Conservation (phyloP, 2,329 filamentous ascomycete genomes). For the Fonsecaea multimorphosa region DNA sequence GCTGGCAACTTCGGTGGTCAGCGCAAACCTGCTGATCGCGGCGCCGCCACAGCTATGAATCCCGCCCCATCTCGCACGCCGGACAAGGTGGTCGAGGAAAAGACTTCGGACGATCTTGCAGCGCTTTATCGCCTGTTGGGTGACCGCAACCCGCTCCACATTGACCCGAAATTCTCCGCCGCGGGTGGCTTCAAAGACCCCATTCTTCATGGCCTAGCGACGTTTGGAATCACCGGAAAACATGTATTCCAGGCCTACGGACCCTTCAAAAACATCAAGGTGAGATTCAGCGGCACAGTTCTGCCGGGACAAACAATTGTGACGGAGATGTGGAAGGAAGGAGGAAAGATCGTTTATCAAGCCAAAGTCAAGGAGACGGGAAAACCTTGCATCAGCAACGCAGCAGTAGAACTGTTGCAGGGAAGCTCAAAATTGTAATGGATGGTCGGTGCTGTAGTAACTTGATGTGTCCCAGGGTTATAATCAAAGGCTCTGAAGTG, state of each 20-base stretch:
- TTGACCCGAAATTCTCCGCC: constrained; percentile 92
- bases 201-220: constrained; percentile 94
- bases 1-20: constrained; percentile 88
- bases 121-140: constrained; percentile 91
- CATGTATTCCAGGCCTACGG: constrained; percentile 86
- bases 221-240: constrained; percentile 89
- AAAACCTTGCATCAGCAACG: constrained; percentile 82
- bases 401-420: constrained; percentile 71
- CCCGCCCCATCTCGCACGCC: constrained; percentile 77
- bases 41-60: constrained; percentile 79
- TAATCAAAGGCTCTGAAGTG: background rate
- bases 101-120: constrained; percentile 88
- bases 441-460: background rate
- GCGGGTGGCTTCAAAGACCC: constrained; percentile 92
- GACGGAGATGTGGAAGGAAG: constrained; percentile 95
- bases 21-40: constrained; percentile 78
- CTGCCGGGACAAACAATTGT: constrained; percentile 75
- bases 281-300: constrained; percentile 84
- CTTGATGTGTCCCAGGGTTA: background rate
- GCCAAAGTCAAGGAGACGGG: constrained; percentile 89
- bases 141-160: constrained; percentile 94
- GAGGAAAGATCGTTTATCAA: constrained; percentile 80
- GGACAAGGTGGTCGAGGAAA: constrained; percentile 82
- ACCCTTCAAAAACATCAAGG: constrained; percentile 87
- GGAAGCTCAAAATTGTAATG: background rate